These are phyloP conservation scores for Neonectria faginata DNA, from an alignment of 2,329 filamentous ascomycete species.

Conservation along the genomic window DNA sequence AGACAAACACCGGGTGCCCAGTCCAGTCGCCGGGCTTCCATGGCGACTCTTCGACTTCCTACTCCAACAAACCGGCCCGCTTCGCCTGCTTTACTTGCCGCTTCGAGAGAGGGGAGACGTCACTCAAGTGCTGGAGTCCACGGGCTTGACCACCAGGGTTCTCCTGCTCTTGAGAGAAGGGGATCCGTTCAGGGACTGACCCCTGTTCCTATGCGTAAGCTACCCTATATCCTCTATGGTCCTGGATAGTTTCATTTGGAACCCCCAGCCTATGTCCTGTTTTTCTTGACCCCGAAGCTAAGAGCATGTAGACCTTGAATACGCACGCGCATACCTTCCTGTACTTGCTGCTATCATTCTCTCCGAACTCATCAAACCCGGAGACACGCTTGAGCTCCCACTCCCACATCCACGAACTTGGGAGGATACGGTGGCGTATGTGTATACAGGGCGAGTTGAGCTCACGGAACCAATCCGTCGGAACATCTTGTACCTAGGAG, in stretches of 20 bases:
- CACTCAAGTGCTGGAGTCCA: conserved; percentile 30
- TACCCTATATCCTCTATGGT: conserved; percentile 21
- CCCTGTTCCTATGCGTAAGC: conserved; percentile 44
- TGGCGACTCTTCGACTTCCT: conserved; percentile 27
- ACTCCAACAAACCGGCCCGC: conserved; percentile 16
- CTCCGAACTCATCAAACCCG: conserved; percentile 62
- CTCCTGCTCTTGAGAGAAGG: conserved; percentile 27
- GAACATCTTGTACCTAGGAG: conserved; percentile 68
- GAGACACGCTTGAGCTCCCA: conserved; percentile 68
- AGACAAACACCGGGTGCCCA: conserved; percentile 29
- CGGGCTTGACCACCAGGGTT: neutral
- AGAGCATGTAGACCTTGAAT: conserved; percentile 44
- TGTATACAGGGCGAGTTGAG: conserved; percentile 64
- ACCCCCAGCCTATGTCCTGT: neutral
- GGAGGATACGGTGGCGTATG: conserved; percentile 65
- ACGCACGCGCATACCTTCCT: conserved; percentile 58
- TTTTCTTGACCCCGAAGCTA: conserved; percentile 3
- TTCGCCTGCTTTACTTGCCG: conserved; percentile 25
- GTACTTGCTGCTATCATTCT: conserved; percentile 66
- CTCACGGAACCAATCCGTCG: conserved; percentile 59
- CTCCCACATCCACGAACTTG: conserved; percentile 68
- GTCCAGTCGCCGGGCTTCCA: conserved; percentile 32
- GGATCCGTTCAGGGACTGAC: conserved; percentile 23
- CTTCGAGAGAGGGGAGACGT: conserved; percentile 24
- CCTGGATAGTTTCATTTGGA: neutral